Evolutionary conservation across 345 rosid genomes (phyloP).

Genomic region (Eutrema heterophyllum): DNA sequence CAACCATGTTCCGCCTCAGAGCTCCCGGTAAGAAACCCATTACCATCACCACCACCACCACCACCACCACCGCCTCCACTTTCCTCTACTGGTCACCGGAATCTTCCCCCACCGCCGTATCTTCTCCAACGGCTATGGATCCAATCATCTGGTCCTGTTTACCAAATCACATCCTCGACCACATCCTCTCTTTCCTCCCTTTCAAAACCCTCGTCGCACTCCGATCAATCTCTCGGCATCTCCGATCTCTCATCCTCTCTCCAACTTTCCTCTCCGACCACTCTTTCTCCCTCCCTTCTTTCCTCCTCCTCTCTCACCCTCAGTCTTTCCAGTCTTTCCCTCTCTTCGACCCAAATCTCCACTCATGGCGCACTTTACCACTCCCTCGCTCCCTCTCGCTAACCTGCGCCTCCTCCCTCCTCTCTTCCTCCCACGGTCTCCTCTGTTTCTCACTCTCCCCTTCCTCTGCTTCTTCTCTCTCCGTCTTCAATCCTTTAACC

Average conservation of each 20-base stretch:
- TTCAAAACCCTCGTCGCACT: constrained; percentile 49
- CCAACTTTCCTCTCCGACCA: constrained; percentile 22
- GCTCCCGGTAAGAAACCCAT: constrained; percentile 23
- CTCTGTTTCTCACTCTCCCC: constrained; percentile 57
- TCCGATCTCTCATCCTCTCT: constrained; percentile 45
- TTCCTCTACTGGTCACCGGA: constrained; percentile 32
- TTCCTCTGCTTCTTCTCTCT: constrained; percentile 44
- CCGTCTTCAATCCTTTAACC: constrained; percentile 60
- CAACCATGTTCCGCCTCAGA: constrained; percentile 20
- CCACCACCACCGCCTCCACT: constrained; percentile 6
- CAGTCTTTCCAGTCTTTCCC: constrained; percentile 45
- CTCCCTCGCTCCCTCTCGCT: constrained; percentile 37
- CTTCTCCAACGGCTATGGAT: constrained; percentile 48
- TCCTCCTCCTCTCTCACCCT: constrained; percentile 76
- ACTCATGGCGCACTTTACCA: constrained; percentile 51
- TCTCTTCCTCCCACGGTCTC: constrained; percentile 64
- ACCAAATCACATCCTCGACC: constrained; percentile 67
- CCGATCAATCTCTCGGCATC: constrained; percentile 58
- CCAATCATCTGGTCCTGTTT: constrained; percentile 70
- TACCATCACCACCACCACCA: constrained; percentile 17
- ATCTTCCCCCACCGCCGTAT: constrained; percentile 7
- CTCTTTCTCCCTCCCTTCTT: constrained; percentile 44
- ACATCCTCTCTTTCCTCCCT: constrained; percentile 53
- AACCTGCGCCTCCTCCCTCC: constrained; percentile 31
- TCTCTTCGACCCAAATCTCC: constrained; percentile 50